A percentile compares a stretch with the other conserved stretches of the same genome.
Conservation (phyloP, 2,329 filamentous ascomycete species). For the Neoscytalidium dimidiatum region DNA sequence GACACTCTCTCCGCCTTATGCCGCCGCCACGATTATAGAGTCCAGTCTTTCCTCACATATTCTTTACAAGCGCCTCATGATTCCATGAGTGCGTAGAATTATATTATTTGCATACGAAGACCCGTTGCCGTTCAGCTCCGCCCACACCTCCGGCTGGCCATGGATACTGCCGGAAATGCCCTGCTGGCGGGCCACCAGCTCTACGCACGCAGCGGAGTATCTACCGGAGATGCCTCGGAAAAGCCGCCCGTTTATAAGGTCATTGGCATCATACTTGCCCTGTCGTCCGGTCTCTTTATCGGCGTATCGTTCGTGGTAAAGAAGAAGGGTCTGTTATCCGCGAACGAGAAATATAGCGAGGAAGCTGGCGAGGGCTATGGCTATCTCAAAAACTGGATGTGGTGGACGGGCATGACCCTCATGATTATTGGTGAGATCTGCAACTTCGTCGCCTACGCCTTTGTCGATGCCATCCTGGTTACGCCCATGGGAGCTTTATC, state of each 20-base stretch:
- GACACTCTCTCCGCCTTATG: constrained; percentile 20
- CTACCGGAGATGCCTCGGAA: constrained; percentile 29
- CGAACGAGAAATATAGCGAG: constrained; percentile 95
- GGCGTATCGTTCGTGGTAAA: constrained; percentile 94
- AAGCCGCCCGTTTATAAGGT: constrained; percentile 70
- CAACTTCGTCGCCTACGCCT: constrained; percentile 97
- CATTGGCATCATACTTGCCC: constrained; percentile 81
- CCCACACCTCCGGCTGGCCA: constrained; percentile 30
- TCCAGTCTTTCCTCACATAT: neutral
- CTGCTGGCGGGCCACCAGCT: constrained; percentile 46
- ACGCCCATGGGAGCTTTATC: constrained; percentile 84
- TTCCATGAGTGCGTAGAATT: neutral
- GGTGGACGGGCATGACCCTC: constrained; percentile 94
- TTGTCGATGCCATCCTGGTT: constrained; percentile 93
- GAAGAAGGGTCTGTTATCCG: constrained; percentile 85
- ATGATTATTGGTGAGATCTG: constrained; percentile 97
- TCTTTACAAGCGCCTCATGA: neutral
- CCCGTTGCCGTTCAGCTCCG: constrained; percentile 18
- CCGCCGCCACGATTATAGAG: constrained; percentile 20
- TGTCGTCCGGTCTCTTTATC: constrained; percentile 89
- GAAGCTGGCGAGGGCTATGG: constrained; percentile 95
- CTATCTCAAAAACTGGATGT: constrained; percentile 91
- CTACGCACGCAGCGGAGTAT: constrained; percentile 46
- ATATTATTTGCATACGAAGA: constrained; percentile 21
- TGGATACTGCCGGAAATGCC: constrained; percentile 45